phyloP scores from a whole-genome alignment of 2,329 filamentous ascomycete genomes.

The Leptographium procerum region DNA sequence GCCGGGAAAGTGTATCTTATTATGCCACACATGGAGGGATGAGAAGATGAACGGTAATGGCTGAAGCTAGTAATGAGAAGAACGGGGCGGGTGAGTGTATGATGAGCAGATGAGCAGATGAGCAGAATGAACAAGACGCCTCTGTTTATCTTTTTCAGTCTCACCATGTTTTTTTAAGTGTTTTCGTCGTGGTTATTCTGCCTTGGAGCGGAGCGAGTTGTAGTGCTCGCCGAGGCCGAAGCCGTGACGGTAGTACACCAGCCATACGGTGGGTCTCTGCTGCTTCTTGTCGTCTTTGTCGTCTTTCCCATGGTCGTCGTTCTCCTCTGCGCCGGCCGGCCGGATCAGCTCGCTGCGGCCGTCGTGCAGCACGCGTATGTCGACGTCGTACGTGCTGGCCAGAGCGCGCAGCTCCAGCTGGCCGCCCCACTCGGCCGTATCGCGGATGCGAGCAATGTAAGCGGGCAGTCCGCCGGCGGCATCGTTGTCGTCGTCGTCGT shows the following conservation, averaged over 20 bases:
- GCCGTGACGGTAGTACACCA: conserved; percentile 90
- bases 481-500: conserved; percentile 25
- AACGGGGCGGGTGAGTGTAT: too few relatives aligned
- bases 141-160: background rate
- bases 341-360: conserved; percentile 68
- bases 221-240: conserved; percentile 96
- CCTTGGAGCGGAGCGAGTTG: conserved; percentile 60
- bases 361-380: conserved; percentile 78
- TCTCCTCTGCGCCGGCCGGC: conserved; percentile 27
- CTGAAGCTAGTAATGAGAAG: too few relatives aligned
- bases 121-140: background rate
- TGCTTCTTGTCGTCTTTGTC: conserved; percentile 19
- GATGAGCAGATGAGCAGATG: background rate
- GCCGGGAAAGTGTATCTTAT: background rate
- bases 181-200: background rate
- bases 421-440: conserved; percentile 93
- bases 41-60: background rate
- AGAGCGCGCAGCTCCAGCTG: conserved; percentile 82
- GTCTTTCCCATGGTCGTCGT: background rate
- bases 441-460: conserved; percentile 66
- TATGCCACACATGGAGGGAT: background rate
- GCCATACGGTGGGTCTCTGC: conserved; percentile 54
- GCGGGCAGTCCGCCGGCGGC: conserved; percentile 66
- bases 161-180: background rate
- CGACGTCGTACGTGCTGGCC: conserved; percentile 65